Conservation (phyloP, 192 early-diverging fungal species). For the Geosiphon pyriformis region DNA sequence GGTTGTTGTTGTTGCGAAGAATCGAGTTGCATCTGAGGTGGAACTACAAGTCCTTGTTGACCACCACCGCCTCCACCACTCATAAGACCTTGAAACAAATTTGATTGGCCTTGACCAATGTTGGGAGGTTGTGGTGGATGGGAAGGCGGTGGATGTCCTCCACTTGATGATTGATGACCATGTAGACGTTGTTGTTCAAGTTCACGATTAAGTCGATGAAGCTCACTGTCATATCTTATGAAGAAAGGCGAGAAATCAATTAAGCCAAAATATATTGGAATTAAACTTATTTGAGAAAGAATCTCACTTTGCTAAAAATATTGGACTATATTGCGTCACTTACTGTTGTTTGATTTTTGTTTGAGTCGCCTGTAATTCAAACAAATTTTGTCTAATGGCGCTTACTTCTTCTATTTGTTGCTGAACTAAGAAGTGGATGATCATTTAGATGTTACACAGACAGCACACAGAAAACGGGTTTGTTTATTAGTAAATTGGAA, state of each 20-base stretch:
- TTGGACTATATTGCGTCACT: background rate
- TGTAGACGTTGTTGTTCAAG: constrained; percentile 67
- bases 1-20: constrained; percentile 35
- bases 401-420: constrained; percentile 24
- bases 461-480: background rate
- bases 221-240: constrained; percentile 75
- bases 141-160: constrained; percentile 44
- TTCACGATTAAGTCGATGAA: constrained; percentile 73
- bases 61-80: constrained; percentile 41
- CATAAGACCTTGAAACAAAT: constrained; percentile 51
- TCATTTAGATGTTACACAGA: background rate
- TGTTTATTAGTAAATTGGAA: background rate
- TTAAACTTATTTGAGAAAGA: constrained; percentile 5
- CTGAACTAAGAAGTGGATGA: constrained; percentile 10
- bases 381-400: constrained; percentile 21
- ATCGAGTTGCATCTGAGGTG: constrained; percentile 48
- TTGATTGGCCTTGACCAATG: constrained; percentile 57
- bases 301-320: background rate
- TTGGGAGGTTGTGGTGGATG: constrained; percentile 56
- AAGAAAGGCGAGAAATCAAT: background rate
- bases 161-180: constrained; percentile 44
- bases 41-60: constrained; percentile 38
- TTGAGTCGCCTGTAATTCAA: constrained; percentile 23
- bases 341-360: constrained; percentile 25
- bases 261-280: background rate